Evolutionary conservation across 306 rosid species (phyloP).

Genomic region (Fragaria nilgerrensis): DNA sequence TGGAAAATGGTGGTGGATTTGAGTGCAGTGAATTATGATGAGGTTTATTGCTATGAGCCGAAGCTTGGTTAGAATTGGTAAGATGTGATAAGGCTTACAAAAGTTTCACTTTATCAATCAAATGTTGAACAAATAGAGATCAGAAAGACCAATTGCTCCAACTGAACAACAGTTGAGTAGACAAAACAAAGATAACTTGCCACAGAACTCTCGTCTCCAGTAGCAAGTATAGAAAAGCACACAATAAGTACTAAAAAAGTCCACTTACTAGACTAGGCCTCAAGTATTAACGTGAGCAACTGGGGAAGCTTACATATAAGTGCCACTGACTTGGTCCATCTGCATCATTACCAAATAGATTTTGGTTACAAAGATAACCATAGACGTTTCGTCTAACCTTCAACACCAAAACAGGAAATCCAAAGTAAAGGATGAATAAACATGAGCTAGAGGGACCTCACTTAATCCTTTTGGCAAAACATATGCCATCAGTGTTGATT

Average conservation of each 20-base stretch:
- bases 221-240: neutral
- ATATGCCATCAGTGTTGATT: neutral
- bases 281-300: neutral
- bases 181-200: neutral
- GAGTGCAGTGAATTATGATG: neutral
- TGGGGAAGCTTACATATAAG: neutral
- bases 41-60: neutral
- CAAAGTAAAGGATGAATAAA: neutral
- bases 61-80: neutral
- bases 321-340: neutral
- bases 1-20: neutral
- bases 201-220: neutral
- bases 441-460: neutral
- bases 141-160: neutral
- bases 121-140: neutral
- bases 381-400: neutral
- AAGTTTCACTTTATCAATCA: neutral
- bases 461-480: neutral
- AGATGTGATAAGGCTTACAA: neutral
- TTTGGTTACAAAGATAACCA: neutral
- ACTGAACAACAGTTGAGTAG: neutral
- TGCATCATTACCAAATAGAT: neutral
- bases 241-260: neutral
- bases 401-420: neutral
- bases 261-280: neutral